Percentiles rank a stretch among this genome's conserved stretches.
Evolutionary conservation across 2,329 filamentous ascomycete genomes (phyloP).

Genomic region (Ascochyta fabae): DNA sequence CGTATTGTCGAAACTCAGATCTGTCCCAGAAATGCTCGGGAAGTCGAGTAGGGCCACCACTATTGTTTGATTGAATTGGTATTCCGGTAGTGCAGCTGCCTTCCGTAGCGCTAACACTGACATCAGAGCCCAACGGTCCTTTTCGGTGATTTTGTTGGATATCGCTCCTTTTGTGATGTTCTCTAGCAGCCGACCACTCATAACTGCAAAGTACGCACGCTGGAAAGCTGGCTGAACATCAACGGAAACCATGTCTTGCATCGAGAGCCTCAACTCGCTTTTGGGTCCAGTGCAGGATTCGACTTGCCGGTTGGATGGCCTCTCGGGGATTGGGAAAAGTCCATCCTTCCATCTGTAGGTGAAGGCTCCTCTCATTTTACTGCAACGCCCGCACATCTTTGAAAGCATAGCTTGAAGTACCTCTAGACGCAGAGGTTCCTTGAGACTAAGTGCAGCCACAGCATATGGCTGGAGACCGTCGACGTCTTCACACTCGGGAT

Average conservation of each 20-base stretch:
- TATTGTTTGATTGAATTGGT: conserved; percentile 37
- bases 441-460: conserved; percentile 35
- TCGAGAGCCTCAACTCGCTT: conserved; percentile 27
- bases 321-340: conserved; percentile 38
- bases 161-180: conserved; percentile 20
- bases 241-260: conserved; percentile 32
- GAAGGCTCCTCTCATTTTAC: conserved; percentile 14
- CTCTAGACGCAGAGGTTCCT: conserved; percentile 33
- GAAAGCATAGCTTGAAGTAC: conserved; percentile 35
- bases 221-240: conserved; percentile 31
- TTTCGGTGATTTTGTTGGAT: conserved; percentile 18
- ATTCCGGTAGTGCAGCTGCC: conserved; percentile 22
- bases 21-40: neutral
- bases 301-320: conserved; percentile 33
- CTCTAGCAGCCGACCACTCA: conserved; percentile 35
- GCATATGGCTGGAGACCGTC: conserved; percentile 33
- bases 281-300: conserved; percentile 28
- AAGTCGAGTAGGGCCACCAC: conserved; percentile 32
- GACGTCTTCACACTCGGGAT: conserved; percentile 33
- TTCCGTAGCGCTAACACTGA: conserved; percentile 30
- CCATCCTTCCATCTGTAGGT: conserved; percentile 25
- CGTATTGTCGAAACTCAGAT: neutral
- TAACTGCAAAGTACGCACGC: conserved; percentile 35
- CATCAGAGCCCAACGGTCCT: conserved; percentile 34
- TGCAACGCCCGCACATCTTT: conserved; percentile 30